Evolutionary conservation across 2,329 filamentous ascomycete genomes (phyloP).

Genomic region (Phialemoniopsis sp.): DNA sequence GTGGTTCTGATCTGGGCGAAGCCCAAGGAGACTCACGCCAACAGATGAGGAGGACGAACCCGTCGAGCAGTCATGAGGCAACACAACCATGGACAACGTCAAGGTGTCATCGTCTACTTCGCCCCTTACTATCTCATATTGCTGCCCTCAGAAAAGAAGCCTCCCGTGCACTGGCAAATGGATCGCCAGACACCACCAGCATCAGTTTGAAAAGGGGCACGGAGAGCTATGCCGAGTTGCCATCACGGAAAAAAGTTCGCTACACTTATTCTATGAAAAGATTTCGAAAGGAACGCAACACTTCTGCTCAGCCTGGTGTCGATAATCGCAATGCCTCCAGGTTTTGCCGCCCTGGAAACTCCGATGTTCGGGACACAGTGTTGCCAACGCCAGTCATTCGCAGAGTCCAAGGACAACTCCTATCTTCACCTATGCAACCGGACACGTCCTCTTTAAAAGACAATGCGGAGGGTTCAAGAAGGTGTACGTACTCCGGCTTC

Average conservation of each 20-base stretch:
- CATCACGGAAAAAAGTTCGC: conserved; percentile 10
- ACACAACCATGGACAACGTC: conserved; percentile 39
- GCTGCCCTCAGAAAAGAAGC: conserved; percentile 29
- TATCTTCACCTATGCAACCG: conserved; percentile 16
- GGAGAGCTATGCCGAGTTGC: not conserved
- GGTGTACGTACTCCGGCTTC: conserved; percentile 8
- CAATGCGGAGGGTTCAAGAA: too few relatives aligned
- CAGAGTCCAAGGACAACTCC: conserved; percentile 19
- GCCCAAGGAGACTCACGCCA: not conserved
- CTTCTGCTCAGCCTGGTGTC: not conserved
- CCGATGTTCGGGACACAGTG: conserved; percentile 15
- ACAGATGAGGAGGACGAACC: not conserved
- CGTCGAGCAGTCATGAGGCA: not conserved
- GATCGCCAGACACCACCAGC: too few relatives aligned
- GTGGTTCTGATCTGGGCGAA: too few relatives aligned
- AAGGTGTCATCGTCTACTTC: conserved; percentile 40
- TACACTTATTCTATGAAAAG: conserved; percentile 16
- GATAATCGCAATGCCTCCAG: conserved; percentile 7
- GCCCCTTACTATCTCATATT: conserved; percentile 39
- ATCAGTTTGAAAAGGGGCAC: not conserved
- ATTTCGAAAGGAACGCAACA: not conserved
- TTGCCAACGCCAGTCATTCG: conserved; percentile 25
- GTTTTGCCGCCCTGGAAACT: conserved; percentile 4
- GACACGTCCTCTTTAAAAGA: too few relatives aligned
- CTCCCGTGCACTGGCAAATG: not conserved